Evolutionary conservation across 345 rosid species (phyloP), one percentile per base, ranked within the genome.

Genomic region (Viola odorata): DNA sequence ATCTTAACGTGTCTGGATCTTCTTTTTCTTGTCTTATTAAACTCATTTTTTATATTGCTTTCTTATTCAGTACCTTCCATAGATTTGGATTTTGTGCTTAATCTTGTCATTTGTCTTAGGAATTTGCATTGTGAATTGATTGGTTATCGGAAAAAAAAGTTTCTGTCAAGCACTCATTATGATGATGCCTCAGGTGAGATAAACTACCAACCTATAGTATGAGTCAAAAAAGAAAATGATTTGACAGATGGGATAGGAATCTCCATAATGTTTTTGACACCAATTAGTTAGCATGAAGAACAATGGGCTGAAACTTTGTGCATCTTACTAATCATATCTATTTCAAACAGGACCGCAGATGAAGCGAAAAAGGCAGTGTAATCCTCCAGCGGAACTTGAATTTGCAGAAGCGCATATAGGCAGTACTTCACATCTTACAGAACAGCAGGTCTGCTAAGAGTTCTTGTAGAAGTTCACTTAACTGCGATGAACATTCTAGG

Each of bases 381-480:
- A 12, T 71, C 47, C 60, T 65, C 69, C 69, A 47, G 41, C 14
- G 61, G 42, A 13, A 36, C 12, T 41, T 48, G 63, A 56, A 55
- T 16, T 36, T 41, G 45, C 40, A 45, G 17, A 45, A 23, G 57
- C 48, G 36, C 11, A 37, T 37, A 45, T 50, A 7, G 53, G 58
- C 41, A 54, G 38, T 48, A 41, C 41, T 17, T 2, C 12, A 48
- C 42, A 41, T 16, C 12, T 10, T 60, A 38, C 5, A 17, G 52
- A 49, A 65, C 61, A 40, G 10, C 69, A 41, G 70, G 75, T 71
- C 12, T 42, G 68, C 47, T 12, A 4, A 44, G 4, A 48, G 8
- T 48, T 61, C 41, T 14, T 4, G 17, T n/a, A 14, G 36, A 47
- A 41, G 12, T 36, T 60, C 39, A 37, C 7, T 37, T 3, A 49